Evolutionary conservation across 106 monocot genomes (phyloP).

Genomic region (Allium fistulosum): DNA sequence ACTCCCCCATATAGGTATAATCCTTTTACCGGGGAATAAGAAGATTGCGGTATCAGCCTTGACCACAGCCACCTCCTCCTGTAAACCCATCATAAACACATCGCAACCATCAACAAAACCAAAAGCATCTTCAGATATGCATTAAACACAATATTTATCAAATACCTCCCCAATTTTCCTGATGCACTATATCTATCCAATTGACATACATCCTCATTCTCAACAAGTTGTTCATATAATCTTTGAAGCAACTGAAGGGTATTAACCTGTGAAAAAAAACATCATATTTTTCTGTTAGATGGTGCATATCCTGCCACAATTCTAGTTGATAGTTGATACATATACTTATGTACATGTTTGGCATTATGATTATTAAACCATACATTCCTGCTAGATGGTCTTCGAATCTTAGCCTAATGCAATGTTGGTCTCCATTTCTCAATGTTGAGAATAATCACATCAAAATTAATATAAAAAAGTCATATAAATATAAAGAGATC

Average conservation of each 20-base stretch:
- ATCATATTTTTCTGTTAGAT: background rate
- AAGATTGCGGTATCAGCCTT: slow-evolving; percentile 64
- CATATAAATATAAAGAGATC: too few relatives aligned
- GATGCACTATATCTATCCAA: slow-evolving; percentile 82
- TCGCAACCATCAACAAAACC: too few relatives aligned
- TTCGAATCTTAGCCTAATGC: too few relatives aligned
- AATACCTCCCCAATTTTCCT: slow-evolving; percentile 58
- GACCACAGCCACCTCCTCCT: slow-evolving; percentile 96
- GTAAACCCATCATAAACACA: background rate
- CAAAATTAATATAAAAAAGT: too few relatives aligned
- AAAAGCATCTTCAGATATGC: too few relatives aligned
- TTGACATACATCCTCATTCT: slow-evolving; percentile 55
- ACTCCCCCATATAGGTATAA: slow-evolving; percentile 97
- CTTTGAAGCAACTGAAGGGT: slow-evolving; percentile 56
- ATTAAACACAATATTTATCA: background rate
- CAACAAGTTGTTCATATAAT: slow-evolving; percentile 69
- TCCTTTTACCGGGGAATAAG: slow-evolving; percentile 71
- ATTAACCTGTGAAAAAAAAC: slow-evolving; percentile 31
- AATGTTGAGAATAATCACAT: too few relatives aligned
- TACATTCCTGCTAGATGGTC: too few relatives aligned
- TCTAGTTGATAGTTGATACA: too few relatives aligned
- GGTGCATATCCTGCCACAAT: too few relatives aligned
- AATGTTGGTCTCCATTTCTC: too few relatives aligned
- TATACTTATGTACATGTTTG: too few relatives aligned
- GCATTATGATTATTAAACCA: too few relatives aligned